Conservation (phyloP, 1,284 basidiomycete species). For the Cystobasidiaceae sp. region DNA sequence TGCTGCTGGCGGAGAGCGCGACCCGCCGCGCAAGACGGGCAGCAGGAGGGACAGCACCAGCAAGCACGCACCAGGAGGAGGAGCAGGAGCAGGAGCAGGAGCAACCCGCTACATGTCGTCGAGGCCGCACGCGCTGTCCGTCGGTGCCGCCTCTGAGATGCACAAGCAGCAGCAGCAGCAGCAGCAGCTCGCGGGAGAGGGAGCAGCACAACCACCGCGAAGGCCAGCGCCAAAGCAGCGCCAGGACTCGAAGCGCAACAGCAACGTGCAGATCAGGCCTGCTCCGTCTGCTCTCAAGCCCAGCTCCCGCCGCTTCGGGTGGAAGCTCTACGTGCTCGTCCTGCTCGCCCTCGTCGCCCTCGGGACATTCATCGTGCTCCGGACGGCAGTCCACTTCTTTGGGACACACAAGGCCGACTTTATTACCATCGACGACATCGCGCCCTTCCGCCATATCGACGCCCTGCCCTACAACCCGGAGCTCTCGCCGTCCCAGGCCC, state of each 20-base stretch:
- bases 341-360: constrained; percentile 77
- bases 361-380: constrained; percentile 87
- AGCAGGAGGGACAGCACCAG: no score
- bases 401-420: constrained; percentile 72
- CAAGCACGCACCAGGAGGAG: no score
- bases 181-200: not conserved
- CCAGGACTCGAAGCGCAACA: not conserved
- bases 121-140: no score
- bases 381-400: constrained; percentile 84
- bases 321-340: constrained; percentile 53
- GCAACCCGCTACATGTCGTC: no score
- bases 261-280: no score
- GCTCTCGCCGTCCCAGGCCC: constrained; percentile 1
- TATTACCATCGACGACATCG: constrained; percentile 71
- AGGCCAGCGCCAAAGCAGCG: no score
- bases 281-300: not conserved
- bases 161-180: not conserved
- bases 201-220: no score
- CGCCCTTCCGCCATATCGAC: constrained; percentile 32
- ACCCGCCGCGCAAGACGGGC: no score
- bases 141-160: no score
- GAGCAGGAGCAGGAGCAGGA: no score
- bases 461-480: constrained; percentile 17
- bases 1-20: no score
- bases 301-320: not conserved